These are phyloP conservation scores for Cytospora leucostoma DNA, from an alignment of 2,329 filamentous ascomycete species.

Conservation along the genomic window DNA sequence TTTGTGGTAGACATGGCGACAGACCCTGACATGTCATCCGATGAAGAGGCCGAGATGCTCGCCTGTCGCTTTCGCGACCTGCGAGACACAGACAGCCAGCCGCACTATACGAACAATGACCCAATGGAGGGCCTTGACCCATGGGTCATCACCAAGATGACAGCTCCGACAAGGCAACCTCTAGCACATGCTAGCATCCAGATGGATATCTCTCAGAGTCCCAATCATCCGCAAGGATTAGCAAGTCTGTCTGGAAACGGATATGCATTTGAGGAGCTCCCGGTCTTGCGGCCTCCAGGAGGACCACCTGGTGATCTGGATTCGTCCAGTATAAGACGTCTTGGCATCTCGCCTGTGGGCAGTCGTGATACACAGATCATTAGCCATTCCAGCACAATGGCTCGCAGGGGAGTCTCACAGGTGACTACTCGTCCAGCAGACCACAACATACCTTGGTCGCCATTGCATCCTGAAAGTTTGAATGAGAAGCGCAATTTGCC, in stretches of 20 bases:
- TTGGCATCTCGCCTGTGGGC: not conserved
- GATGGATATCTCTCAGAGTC: not conserved
- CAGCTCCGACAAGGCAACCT: conserved; percentile 27
- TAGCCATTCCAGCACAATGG: not conserved
- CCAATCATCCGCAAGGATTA: not conserved
- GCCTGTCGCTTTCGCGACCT: conserved; percentile 1
- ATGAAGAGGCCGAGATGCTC: conserved; percentile 19
- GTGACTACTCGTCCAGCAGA: not conserved
- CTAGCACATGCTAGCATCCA: not conserved
- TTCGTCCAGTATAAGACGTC: conserved; percentile 22
- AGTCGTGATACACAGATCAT: not conserved
- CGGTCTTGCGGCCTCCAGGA: conserved; percentile 34
- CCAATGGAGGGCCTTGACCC: conserved; percentile 38
- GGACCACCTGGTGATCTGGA: conserved; percentile 36
- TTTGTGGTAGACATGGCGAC: conserved; percentile 25
- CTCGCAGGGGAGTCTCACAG: not conserved
- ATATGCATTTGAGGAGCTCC: conserved; percentile 30
- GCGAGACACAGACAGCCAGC: not conserved
- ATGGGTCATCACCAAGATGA: conserved; percentile 44
- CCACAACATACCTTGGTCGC: not conserved
- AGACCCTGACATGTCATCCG: conserved; percentile 24
- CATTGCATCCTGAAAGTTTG: not conserved
- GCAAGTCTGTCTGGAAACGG: not conserved
- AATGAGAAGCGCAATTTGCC: conserved; percentile 7
- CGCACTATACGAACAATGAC: not conserved